These are phyloP conservation scores for Sporothrix schenckii DNA, from an alignment of 2,329 filamentous ascomycete species.

Conservation along the genomic window DNA sequence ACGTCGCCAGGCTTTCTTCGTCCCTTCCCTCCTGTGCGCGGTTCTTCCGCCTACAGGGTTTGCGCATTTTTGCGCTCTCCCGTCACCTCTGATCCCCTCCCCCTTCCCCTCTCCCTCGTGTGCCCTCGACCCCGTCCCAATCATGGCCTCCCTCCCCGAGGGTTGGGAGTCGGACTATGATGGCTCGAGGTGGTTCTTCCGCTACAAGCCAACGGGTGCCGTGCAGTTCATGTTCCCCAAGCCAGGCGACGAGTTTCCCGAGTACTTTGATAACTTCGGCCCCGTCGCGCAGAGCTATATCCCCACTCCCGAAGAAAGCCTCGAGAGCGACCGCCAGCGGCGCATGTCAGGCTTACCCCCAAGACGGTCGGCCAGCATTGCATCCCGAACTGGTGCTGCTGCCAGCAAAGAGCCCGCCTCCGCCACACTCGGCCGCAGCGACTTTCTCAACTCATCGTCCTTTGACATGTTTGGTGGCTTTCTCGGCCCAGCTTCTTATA, in stretches of 20 bases:
- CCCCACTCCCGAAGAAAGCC: constrained; percentile 56
- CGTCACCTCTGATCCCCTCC: background rate
- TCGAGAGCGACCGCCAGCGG: constrained; percentile 57
- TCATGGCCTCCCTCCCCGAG: constrained; percentile 52
- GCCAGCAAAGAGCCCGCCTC: constrained; percentile 34
- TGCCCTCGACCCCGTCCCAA: background rate
- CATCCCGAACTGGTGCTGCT: background rate
- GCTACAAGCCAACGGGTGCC: constrained; percentile 57
- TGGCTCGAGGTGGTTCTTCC: constrained; percentile 60
- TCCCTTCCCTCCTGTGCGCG: background rate
- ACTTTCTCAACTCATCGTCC: constrained; percentile 40
- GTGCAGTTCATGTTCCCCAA: constrained; percentile 61
- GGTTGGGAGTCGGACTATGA: constrained; percentile 64
- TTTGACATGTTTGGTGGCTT: constrained; percentile 61
- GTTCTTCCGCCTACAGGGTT: constrained; percentile 12
- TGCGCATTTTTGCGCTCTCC: constrained; percentile 20
- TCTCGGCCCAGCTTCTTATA: constrained; percentile 52
- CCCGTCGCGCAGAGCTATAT: constrained; percentile 41
- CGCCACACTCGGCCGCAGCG: constrained; percentile 42
- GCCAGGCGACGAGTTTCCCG: constrained; percentile 61
- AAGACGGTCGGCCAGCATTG: background rate
- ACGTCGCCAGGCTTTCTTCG: constrained; percentile 19
- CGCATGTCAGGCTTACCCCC: constrained; percentile 41
- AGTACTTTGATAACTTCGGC: constrained; percentile 48
- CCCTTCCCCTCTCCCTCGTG: background rate